Evolutionary conservation across 768 basidiomycete species (phyloP), one percentile per base, ranked within the genome.

Genomic region (Phaeotremella fagi): DNA sequence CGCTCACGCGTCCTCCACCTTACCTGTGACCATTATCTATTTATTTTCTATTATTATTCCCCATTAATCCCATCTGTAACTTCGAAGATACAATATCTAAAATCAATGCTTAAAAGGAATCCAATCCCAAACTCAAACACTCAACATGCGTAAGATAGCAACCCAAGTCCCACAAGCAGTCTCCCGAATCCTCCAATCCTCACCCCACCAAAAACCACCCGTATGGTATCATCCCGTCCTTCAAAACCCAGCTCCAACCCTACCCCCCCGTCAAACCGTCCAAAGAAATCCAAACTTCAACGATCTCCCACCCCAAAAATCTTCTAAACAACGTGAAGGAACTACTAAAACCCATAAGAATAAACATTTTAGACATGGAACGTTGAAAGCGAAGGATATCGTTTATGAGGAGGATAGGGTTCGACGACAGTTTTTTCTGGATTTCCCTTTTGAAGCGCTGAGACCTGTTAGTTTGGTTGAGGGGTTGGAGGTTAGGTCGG

Each of bases 391-490:
- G 0, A 55, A 81, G 43, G 80, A 81, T 11, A 80, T 98, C 46
- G 78, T 79, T 49, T 95, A 91, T 70, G 54, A 86, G 35, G 90
- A 94, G 70, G 95, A 99, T 73, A 79, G 81, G 57, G 78, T 98
- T 53, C 83, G 95, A 29, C 79, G 83, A 50, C 88, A 88, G 72
- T 98, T 99, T 79, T 98, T 92, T 78, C 79, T 79, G 36, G 95
- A 99, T 77, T 92, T 95, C 72, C 91, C 95, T 5, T 95, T 95
- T 68, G 92, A 99, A 76, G 86, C 90, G 1, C 87, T 92, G 75
- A 80, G 92, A 37, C 83, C 90, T 1, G 78, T 79, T 7, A 83
- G 81, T 11, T 72, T 99, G 47, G 82, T 88, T 0, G 95, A 99
- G 75, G 79, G 79, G 15, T 29, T 36, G 38, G 61, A 57, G 24